Evolutionary conservation across 2,329 filamentous ascomycete genomes (phyloP).

Genomic region (Aspergillus ustus): DNA sequence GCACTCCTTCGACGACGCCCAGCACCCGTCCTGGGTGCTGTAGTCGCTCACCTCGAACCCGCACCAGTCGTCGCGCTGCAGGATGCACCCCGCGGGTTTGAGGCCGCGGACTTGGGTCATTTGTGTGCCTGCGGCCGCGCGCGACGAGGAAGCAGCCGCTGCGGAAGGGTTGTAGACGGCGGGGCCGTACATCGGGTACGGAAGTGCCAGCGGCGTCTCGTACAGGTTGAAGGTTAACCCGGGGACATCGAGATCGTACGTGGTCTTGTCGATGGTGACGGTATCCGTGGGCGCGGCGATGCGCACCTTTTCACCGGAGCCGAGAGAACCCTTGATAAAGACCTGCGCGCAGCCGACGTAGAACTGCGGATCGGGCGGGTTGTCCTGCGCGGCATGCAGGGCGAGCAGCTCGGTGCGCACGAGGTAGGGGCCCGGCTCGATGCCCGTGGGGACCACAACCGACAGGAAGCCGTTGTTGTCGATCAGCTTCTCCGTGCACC

Average conservation of each 20-base stretch:
- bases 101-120: slow-evolving; percentile 42
- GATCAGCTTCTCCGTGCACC: slow-evolving; percentile 74
- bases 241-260: slow-evolving; percentile 60
- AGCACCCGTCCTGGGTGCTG: slow-evolving; percentile 62
- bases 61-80: slow-evolving; percentile 76
- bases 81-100: slow-evolving; percentile 61
- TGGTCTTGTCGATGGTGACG: slow-evolving; percentile 67
- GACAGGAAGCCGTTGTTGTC: slow-evolving; percentile 67
- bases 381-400: slow-evolving; percentile 64
- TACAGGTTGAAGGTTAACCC: slow-evolving; percentile 71
- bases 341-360: slow-evolving; percentile 75
- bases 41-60: slow-evolving; percentile 65
- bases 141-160: slow-evolving; percentile 8
- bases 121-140: background rate
- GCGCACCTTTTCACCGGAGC: background rate
- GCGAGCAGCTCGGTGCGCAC: slow-evolving; percentile 72
- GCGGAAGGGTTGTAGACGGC: slow-evolving; percentile 53
- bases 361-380: slow-evolving; percentile 68
- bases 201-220: slow-evolving; percentile 52
- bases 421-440: slow-evolving; percentile 72
- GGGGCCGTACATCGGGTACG: slow-evolving; percentile 65
- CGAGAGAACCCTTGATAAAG: slow-evolving; percentile 57
- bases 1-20: slow-evolving; percentile 59
- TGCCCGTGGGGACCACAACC: slow-evolving; percentile 63
- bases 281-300: background rate